Percentiles rank a stretch among this genome's conserved stretches.
These are phyloP conservation scores for Tuber microsphaerosporum DNA, from an alignment of 495 filamentous ascomycete genomes.

Conservation along the genomic window DNA sequence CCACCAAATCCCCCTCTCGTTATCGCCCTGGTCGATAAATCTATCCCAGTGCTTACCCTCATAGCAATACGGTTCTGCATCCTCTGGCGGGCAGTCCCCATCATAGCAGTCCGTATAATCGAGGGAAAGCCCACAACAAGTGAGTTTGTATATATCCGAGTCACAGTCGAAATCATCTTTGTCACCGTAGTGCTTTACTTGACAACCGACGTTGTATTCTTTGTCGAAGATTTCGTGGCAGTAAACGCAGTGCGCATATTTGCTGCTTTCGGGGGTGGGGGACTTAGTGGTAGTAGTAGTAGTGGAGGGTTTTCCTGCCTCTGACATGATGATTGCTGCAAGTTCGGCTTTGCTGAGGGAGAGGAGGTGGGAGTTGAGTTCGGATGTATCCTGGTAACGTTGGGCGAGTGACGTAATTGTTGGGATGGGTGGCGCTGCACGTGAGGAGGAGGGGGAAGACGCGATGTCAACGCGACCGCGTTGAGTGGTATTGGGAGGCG, in stretches of 20 bases:
- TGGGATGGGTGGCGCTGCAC: not conserved
- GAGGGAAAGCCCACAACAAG: constrained; percentile 24
- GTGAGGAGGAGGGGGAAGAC: not conserved
- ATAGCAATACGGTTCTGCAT: constrained; percentile 16
- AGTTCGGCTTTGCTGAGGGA: not conserved
- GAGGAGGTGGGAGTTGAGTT: not conserved
- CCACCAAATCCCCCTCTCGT: constrained; percentile 8
- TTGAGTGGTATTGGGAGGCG: not conserved
- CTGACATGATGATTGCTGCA: not conserved
- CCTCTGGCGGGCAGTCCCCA: not conserved
- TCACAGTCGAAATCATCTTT: not conserved
- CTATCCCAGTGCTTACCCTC: constrained; percentile 13
- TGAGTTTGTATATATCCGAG: constrained; percentile 3
- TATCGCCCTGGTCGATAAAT: not conserved
- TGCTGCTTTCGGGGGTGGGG: not conserved
- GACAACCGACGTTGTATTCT: constrained; percentile 14
- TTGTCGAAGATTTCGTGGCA: constrained; percentile 26
- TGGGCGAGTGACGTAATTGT: not conserved
- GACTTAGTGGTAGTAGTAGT: not conserved
- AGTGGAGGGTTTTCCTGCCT: not conserved
- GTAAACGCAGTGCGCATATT: constrained; percentile 24
- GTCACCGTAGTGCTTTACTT: constrained; percentile 16
- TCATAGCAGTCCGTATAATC: constrained; percentile 6
- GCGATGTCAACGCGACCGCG: not conserved
- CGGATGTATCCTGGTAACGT: not conserved